A percentile compares a stretch with the other conserved stretches of the same genome.
phyloP scores from a whole-genome alignment of 2,329 filamentous ascomycete genomes.

The Byssoonygena ceratinophila region DNA sequence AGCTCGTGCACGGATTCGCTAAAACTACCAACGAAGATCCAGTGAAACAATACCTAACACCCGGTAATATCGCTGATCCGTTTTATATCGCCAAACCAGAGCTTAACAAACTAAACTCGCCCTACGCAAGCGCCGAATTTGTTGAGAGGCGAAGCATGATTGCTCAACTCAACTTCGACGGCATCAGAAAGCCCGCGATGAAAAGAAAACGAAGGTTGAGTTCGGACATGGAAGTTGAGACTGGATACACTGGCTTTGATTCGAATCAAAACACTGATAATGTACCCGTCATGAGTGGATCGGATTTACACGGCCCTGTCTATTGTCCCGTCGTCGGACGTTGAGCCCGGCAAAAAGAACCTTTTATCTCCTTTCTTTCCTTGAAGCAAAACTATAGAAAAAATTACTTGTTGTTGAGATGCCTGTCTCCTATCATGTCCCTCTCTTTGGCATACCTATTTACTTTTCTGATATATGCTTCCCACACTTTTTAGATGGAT shows the following conservation, averaged over 20 bases:
- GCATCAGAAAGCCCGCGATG: background rate
- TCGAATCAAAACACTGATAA: background rate
- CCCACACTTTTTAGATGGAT: too few species aligned
- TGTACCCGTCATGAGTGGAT: background rate
- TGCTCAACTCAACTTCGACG: constrained; percentile 1
- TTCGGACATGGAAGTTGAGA: background rate
- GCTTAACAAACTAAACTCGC: background rate
- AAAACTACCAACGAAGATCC: constrained; percentile 3
- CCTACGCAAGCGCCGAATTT: constrained; percentile 5
- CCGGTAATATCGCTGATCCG: background rate
- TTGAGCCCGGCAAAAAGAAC: too few species aligned
- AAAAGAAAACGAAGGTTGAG: background rate
- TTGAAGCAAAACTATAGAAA: background rate
- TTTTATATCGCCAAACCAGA: background rate
- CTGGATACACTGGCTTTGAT: background rate
- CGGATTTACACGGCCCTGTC: background rate
- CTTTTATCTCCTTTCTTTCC: background rate
- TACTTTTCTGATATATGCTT: too few species aligned
- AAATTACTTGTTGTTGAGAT: background rate
- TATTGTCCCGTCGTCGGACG: too few species aligned
- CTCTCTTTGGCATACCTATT: background rate
- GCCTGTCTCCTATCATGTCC: background rate
- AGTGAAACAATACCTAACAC: constrained; percentile 5
- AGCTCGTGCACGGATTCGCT: background rate
- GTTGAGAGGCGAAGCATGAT: background rate